Evolutionary conservation across 78 protist genomes (phyloP).

Genomic region (Chrysochromulina tobinii): DNA sequence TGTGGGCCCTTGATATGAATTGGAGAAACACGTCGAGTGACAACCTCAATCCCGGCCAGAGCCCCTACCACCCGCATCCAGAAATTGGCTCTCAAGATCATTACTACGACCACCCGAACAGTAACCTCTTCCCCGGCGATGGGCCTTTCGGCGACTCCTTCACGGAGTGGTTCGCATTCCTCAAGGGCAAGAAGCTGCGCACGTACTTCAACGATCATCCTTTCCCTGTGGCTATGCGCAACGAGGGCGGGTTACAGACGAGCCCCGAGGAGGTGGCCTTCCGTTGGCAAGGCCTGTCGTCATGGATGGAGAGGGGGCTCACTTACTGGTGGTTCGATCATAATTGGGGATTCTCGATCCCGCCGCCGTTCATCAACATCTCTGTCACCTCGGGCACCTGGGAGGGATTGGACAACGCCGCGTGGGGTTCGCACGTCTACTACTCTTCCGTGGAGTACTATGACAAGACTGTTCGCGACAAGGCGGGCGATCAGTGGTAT

Average conservation of each 20-base stretch:
- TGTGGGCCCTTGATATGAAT: background rate
- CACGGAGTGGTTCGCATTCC: background rate
- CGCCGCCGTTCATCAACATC: background rate
- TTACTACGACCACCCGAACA: constrained; percentile 13
- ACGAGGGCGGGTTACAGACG: background rate
- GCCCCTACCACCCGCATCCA: no score
- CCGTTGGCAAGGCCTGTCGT: no score
- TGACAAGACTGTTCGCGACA: no score
- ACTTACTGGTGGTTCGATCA: no score
- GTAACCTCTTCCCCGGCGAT: background rate
- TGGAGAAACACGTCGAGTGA: background rate
- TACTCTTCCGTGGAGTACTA: background rate
- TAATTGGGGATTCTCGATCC: no score
- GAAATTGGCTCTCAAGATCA: background rate
- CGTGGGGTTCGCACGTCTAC: background rate
- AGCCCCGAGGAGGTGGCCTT: background rate
- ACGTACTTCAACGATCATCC: constrained; percentile 18
- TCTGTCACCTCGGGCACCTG: background rate
- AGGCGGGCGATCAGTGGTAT: no score
- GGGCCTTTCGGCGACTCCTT: background rate
- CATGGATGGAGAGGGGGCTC: no score
- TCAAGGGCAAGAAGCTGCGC: background rate
- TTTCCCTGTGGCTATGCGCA: background rate
- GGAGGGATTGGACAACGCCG: background rate
- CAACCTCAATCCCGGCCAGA: no score